These are phyloP conservation scores for Cynanchum wilfordii DNA, from an alignment of 257 asterid genomes.

Conservation along the genomic window DNA sequence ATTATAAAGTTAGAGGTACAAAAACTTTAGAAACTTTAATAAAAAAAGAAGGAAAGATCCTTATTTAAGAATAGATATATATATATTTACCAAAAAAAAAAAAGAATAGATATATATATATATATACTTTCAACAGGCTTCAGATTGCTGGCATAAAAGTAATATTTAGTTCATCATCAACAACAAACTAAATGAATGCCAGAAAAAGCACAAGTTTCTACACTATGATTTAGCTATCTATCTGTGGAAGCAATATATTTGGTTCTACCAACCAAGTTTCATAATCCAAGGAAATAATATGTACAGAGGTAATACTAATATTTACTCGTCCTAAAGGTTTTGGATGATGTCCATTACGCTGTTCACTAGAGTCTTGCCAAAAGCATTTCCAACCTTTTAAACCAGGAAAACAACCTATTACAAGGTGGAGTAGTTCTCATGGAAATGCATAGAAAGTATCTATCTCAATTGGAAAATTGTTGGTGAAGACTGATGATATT, in stretches of 20 bases:
- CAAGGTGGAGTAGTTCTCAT: neutral
- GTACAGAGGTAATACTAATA: too few relatives aligned
- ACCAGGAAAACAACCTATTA: slow-evolving; percentile 4
- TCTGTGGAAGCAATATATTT: slow-evolving; percentile 1
- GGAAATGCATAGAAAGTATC: neutral
- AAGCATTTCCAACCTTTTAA: neutral
- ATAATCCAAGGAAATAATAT: slow-evolving; percentile 8
- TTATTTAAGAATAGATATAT: too few relatives aligned
- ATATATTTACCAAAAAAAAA: too few relatives aligned
- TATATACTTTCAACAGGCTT: too few relatives aligned
- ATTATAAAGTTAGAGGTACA: too few relatives aligned
- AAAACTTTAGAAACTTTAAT: too few relatives aligned
- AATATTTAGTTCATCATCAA: slow-evolving; percentile 8
- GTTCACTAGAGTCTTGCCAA: neutral
- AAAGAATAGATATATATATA: too few relatives aligned
- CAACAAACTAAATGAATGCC: neutral
- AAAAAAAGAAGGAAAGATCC: too few relatives aligned
- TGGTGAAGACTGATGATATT: neutral
- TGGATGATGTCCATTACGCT: neutral
- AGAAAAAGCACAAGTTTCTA: slow-evolving; percentile 1
- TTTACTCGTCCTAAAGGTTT: neutral
- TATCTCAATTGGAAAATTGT: neutral
- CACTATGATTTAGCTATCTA: neutral
- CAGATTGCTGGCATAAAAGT: neutral
- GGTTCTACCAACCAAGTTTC: slow-evolving; percentile 1